Base-by-base conservation (phyloP, 2,329 filamentous ascomycete species). In the Fusarium musae region DNA sequence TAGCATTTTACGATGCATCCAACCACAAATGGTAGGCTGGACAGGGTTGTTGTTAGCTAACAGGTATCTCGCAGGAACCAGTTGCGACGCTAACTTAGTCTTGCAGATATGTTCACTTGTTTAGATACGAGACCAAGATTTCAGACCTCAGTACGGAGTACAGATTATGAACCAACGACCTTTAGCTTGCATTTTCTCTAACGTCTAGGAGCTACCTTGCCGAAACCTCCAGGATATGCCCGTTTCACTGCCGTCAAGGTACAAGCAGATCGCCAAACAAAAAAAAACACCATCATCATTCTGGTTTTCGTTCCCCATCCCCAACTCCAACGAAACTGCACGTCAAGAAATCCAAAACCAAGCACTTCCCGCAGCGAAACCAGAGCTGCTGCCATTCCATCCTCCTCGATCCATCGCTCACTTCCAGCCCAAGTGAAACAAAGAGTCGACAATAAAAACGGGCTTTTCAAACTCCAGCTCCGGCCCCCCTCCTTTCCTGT, bases 181-280 rank as follows among this genome's bases (percentile, higher is more conserved):
- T 59, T 69, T 67, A 69, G 56, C 60, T 77, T 58, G 65, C 59
- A 77, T 79, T 77, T 78, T 79, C 53, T 79, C 78, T 79, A 79
- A 73, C 61, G 64, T 79, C 78, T 79, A 78, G 77, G 60, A 69
- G 69, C 69, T 66, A 60, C 46, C 66, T 70, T 64, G 56, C 64
- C 58, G 66, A 56, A 58, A 52, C 67, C 61, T 52, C 66, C 63
- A 58, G 58, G 57, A 46, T 40, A 61, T 65, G 54, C 63, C 66
- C 39, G 34, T 67, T 28, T 67, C 59, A 46, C 53, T 63, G 46
- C 60, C 54, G 23, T 69, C 54, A 66, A 57, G 26, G 28, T 56
- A 44, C 54, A 54, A 65, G 52, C 60, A 59, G 66, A 49, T 47
- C 36, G 50, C 68, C 50, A 53, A 59, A 58, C 57, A 56, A 56